Percentiles rank a stretch among this genome's conserved stretches.
Conservation (phyloP, 768 basidiomycete genomes). For the Flagelloscypha sp. region DNA sequence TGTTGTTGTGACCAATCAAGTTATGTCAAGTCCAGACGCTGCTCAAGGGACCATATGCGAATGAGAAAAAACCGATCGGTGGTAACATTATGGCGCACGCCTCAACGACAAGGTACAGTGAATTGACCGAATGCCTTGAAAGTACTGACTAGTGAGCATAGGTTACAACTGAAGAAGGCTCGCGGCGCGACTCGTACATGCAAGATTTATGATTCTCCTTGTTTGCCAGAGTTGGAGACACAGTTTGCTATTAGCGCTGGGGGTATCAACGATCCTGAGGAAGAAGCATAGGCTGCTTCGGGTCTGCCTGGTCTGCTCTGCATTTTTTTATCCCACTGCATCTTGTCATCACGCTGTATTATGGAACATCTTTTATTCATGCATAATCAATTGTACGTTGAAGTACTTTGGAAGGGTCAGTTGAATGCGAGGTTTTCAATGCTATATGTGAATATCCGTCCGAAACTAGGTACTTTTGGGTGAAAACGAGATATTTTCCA, state of each 20-base stretch:
- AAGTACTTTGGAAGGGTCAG: slow-evolving; percentile 5
- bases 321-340: slow-evolving; percentile 1
- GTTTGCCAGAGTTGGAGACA: slow-evolving; percentile 92
- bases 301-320: no score
- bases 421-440: slow-evolving; percentile 13
- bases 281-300: slow-evolving; percentile 70
- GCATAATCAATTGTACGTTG: slow-evolving; percentile 11
- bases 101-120: slow-evolving; percentile 80
- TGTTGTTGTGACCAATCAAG: slow-evolving; percentile 95
- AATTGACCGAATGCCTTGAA: slow-evolving; percentile 3
- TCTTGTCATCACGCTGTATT: slow-evolving; percentile 6
- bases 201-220: slow-evolving; percentile 97
- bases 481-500: slow-evolving; percentile 1
- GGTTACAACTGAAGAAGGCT: slow-evolving; percentile 86
- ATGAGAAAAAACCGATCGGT: slow-evolving; percentile 98
- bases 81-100: slow-evolving; percentile 99
- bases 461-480: no score
- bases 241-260: slow-evolving; percentile 88
- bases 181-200: slow-evolving; percentile 88
- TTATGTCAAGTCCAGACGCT: slow-evolving; percentile 98
- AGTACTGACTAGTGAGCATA: slow-evolving; percentile 20
- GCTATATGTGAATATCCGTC: no score
- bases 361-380: slow-evolving; percentile 6
- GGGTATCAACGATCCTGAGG: slow-evolving; percentile 93
- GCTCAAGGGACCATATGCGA: slow-evolving; percentile 82